phyloP scores from a whole-genome alignment of 441 rosid genomes.

The Mallotus japonicus region DNA sequence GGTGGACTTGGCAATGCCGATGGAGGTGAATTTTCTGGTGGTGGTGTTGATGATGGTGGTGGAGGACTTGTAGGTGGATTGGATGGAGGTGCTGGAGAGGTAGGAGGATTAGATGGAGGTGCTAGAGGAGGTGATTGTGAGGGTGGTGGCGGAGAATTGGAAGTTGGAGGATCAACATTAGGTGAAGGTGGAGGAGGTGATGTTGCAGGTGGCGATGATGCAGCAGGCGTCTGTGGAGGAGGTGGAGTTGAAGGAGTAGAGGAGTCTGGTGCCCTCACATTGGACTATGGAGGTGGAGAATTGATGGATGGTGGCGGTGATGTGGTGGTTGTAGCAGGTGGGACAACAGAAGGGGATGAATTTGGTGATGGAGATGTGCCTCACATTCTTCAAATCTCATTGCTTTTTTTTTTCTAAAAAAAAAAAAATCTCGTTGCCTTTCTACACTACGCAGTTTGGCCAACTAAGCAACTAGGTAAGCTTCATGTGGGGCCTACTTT shows the following conservation, averaged over 20 bases:
- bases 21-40: constrained; percentile 25
- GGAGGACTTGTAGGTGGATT: constrained; percentile 25
- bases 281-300: constrained; percentile 18
- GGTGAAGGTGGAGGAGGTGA: constrained; percentile 33
- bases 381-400: too few relatives aligned
- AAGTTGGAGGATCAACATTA: constrained; percentile 15
- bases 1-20: constrained; percentile 26
- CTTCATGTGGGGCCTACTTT: too few relatives aligned
- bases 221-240: constrained; percentile 22
- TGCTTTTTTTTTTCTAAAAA: too few relatives aligned
- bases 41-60: constrained; percentile 21
- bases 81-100: constrained; percentile 30
- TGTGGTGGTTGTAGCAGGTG: constrained; percentile 25
- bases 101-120: constrained; percentile 22
- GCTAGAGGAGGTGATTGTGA: constrained; percentile 32
- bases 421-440: too few relatives aligned
- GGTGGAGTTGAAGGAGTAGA: constrained; percentile 12
- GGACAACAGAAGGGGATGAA: constrained; percentile 33
- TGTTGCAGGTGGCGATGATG: constrained; percentile 29
- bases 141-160: constrained; percentile 28
- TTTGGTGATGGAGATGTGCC: constrained; percentile 35
- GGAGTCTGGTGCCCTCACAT: constrained; percentile 24
- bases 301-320: constrained; percentile 5
- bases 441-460: too few relatives aligned
- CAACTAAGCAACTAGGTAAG: too few relatives aligned